A percentile compares a stretch with the other conserved stretches of the same genome.
Evolutionary conservation across 768 basidiomycete species (phyloP).

Genomic region (Lactarius tabidus): DNA sequence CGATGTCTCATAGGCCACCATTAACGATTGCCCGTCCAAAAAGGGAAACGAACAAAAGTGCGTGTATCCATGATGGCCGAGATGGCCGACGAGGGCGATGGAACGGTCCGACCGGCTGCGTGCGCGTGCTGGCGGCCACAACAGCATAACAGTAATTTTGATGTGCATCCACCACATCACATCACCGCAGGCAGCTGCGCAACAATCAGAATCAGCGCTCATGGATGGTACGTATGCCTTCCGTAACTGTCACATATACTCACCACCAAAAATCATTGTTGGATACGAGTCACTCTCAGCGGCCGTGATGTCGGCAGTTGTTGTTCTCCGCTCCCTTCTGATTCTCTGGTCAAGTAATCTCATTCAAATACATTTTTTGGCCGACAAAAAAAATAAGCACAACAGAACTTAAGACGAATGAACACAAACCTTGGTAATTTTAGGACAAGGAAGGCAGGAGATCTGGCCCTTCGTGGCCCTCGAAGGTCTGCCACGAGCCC

Average conservation of each 20-base stretch:
- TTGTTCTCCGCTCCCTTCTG: background rate
- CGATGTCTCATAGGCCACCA: background rate
- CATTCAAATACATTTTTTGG: too few species aligned
- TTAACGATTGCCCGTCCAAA: background rate
- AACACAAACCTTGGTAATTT: background rate
- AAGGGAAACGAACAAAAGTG: background rate
- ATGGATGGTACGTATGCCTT: background rate
- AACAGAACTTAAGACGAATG: background rate
- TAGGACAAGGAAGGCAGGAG: background rate
- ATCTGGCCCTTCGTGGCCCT: background rate
- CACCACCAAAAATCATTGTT: background rate
- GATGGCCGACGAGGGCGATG: background rate
- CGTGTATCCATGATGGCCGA: background rate
- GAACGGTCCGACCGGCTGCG: background rate
- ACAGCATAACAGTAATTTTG: too few species aligned
- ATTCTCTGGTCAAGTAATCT: too few species aligned
- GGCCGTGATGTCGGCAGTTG: background rate
- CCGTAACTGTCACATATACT: background rate
- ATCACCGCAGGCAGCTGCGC: background rate
- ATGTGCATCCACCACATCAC: background rate
- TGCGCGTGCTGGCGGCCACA: background rate
- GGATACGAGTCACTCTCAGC: background rate
- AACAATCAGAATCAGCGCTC: background rate
- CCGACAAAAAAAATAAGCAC: background rate
- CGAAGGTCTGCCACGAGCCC: background rate